Evolutionary conservation across 108 stramenopile genomes (phyloP).

Genomic region (Nitzschia sp.): DNA sequence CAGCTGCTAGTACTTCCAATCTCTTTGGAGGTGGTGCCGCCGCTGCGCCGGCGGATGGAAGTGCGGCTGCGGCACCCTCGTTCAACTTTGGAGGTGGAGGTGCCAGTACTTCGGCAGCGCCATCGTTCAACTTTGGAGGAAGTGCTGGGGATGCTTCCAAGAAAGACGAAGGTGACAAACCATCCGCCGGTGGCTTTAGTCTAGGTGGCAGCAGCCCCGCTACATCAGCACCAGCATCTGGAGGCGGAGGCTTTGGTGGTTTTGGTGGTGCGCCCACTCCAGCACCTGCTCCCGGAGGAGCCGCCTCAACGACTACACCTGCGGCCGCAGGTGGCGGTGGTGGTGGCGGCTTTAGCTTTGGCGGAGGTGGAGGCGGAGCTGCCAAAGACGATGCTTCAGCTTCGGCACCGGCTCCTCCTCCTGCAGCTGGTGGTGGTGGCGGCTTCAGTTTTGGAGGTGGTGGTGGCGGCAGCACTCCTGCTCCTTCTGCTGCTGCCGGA

Average conservation of each 20-base stretch:
- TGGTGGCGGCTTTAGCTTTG: constrained; percentile 32
- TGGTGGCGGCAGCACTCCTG: background rate
- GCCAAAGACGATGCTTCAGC: constrained; percentile 15
- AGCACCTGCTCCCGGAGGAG: constrained; percentile 8
- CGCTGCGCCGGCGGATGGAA: constrained; percentile 1
- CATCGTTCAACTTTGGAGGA: background rate
- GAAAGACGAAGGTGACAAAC: background rate
- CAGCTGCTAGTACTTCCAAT: constrained; percentile 32
- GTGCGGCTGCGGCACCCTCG: background rate
- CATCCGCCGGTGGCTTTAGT: constrained; percentile 31
- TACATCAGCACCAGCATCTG: constrained; percentile 32
- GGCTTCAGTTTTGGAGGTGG: constrained; percentile 37
- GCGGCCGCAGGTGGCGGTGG: constrained; percentile 12
- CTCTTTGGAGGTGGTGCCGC: constrained; percentile 4
- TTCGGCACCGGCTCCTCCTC: constrained; percentile 11
- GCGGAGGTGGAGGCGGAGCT: constrained; percentile 26
- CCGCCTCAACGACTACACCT: constrained; percentile 30
- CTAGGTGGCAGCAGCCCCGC: constrained; percentile 21
- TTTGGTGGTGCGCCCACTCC: constrained; percentile 1
- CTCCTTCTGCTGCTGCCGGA: constrained; percentile 11
- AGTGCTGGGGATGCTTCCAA: background rate
- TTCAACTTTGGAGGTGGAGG: constrained; percentile 2
- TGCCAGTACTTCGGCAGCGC: background rate
- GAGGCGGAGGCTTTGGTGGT: constrained; percentile 1
- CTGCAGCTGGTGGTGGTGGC: constrained; percentile 14